phyloP scores from a whole-genome alignment of 345 rosid genomes.

The Acer yangbiense region DNA sequence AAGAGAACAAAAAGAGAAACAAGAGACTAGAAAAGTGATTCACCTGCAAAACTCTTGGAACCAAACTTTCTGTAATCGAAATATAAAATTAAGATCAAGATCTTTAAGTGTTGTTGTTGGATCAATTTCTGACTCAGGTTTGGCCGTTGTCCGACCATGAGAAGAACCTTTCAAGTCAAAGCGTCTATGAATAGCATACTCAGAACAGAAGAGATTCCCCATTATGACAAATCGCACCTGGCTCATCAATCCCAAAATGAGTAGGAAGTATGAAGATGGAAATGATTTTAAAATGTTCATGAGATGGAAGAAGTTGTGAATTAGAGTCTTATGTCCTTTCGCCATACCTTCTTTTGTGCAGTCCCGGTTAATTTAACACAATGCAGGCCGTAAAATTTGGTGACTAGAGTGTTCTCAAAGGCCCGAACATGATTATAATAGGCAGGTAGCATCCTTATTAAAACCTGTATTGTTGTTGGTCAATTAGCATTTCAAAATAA shows the following conservation, averaged over 20 bases:
- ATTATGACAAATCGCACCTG: constrained; percentile 92
- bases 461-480: constrained; percentile 53
- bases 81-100: constrained; percentile 84
- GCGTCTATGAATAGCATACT: constrained; percentile 74
- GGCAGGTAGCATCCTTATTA: constrained; percentile 93
- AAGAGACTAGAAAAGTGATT: constrained; percentile 8
- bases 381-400: constrained; percentile 91
- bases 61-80: constrained; percentile 73
- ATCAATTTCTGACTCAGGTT: constrained; percentile 86
- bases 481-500: constrained; percentile 1
- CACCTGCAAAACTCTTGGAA: constrained; percentile 94
- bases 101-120: constrained; percentile 91
- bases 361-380: constrained; percentile 85
- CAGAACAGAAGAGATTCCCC: constrained; percentile 92
- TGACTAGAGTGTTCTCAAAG: constrained; percentile 88
- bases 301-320: constrained; percentile 8
- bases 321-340: constrained; percentile 2
- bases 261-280: constrained; percentile 4
- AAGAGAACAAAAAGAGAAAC: neutral
- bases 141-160: constrained; percentile 85
- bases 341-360: constrained; percentile 80
- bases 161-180: constrained; percentile 98
- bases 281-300: neutral
- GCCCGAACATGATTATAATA: constrained; percentile 92
- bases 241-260: constrained; percentile 24